Conservation (phyloP, 139 green algal genomes). For the Zygnema circumcarinatum region DNA sequence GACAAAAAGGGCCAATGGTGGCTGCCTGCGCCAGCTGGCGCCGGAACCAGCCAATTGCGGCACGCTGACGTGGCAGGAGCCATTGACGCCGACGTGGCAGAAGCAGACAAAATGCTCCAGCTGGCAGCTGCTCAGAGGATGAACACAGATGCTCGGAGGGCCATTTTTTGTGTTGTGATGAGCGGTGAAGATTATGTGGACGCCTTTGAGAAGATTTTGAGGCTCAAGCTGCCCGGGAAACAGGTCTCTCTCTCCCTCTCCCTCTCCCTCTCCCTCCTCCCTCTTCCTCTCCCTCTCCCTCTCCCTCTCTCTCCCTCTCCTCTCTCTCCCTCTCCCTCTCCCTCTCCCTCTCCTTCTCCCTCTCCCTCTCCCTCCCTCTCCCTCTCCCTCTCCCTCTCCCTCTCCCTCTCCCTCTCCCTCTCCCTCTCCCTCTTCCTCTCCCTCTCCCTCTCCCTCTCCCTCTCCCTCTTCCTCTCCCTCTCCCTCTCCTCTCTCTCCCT, state of each 20-base stretch:
- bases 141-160: constrained; percentile 63
- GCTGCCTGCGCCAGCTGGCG: constrained; percentile 52
- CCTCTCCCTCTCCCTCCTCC: background rate
- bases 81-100: constrained; percentile 29
- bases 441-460: too few relatives aligned
- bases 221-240: constrained; percentile 51
- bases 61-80: too few relatives aligned
- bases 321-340: background rate
- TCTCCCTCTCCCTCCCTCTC: too few relatives aligned
- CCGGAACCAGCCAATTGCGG: constrained; percentile 10
- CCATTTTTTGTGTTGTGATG: constrained; percentile 65
- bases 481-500: too few relatives aligned
- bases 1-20: constrained; percentile 62
- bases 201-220: constrained; percentile 64
- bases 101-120: constrained; percentile 55
- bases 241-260: constrained; percentile 37
- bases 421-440: too few relatives aligned
- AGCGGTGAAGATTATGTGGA: constrained; percentile 60
- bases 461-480: too few relatives aligned
- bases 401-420: too few relatives aligned
- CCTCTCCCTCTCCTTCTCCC: background rate
- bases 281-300: background rate
- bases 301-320: background rate
- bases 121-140: constrained; percentile 62
- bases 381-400: too few relatives aligned